phyloP scores from a whole-genome alignment of 177 flowering plant genomes.

The Vitis hybrid region DNA sequence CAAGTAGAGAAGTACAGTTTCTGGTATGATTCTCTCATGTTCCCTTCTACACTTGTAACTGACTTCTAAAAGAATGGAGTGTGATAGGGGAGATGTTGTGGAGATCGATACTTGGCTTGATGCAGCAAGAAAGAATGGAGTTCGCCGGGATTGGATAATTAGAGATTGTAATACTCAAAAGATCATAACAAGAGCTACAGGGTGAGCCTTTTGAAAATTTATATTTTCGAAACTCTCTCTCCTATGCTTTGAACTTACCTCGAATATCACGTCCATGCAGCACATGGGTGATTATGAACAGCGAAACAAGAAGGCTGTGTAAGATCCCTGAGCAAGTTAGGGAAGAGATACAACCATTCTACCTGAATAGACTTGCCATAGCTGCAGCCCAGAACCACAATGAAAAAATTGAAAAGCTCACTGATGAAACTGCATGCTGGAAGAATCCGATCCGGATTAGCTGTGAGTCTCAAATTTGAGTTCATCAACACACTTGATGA shows the following conservation, averaged over 20 bases:
- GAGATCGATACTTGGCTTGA: conserved; percentile 88
- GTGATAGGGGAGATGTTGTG: conserved; percentile 71
- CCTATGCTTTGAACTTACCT: neutral
- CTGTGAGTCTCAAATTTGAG: conserved; percentile 41
- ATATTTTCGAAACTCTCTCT: neutral
- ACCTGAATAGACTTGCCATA: conserved; percentile 39
- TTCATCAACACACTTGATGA: no score
- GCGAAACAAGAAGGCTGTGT: conserved; percentile 65
- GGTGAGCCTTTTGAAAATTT: conserved; percentile 26
- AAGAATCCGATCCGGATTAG: conserved; percentile 55
- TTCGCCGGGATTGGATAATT: conserved; percentile 78
- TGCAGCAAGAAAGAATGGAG: conserved; percentile 73
- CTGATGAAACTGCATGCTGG: conserved; percentile 45
- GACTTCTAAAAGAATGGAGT: neutral
- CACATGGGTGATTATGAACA: conserved; percentile 81
- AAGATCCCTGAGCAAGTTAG: conserved; percentile 77
- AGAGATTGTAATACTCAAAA: conserved; percentile 56
- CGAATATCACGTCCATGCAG: conserved; percentile 30
- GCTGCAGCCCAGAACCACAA: conserved; percentile 24
- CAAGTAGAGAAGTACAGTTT: conserved; percentile 65
- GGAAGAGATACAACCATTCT: conserved; percentile 61
- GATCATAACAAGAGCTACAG: conserved; percentile 70
- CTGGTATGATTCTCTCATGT: conserved; percentile 38
- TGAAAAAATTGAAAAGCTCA: conserved; percentile 57
- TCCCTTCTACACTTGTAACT: no score